Percentiles rank a stretch among this genome's conserved stretches.
Evolutionary conservation across 2,329 filamentous ascomycete genomes (phyloP).

Genomic region (Tolypocladium guangdongense): DNA sequence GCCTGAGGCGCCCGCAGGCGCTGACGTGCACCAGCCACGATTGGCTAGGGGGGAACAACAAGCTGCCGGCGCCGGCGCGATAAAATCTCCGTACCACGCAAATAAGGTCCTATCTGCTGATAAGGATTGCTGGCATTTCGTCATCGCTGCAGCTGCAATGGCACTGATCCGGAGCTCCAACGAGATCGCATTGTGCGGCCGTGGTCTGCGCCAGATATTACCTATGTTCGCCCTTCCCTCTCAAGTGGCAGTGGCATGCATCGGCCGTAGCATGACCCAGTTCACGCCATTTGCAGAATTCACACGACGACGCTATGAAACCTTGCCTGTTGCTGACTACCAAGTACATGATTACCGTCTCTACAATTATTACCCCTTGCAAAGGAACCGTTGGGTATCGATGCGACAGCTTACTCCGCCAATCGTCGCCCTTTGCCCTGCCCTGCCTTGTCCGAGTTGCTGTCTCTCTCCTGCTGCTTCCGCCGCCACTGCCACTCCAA

Average conservation of each 20-base stretch:
- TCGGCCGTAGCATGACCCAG: background rate
- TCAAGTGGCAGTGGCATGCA: background rate
- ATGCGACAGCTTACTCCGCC: conserved; percentile 9
- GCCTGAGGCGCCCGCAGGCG: background rate
- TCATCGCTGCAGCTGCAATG: background rate
- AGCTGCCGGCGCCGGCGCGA: background rate
- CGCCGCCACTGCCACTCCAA: conserved; percentile 75
- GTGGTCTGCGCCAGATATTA: background rate
- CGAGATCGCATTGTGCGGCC: background rate
- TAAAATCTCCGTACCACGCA: background rate
- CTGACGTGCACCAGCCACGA: background rate
- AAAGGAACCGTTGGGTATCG: conserved; percentile 8
- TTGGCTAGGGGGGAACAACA: background rate
- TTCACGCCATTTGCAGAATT: background rate
- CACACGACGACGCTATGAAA: background rate
- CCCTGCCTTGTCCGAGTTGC: conserved; percentile 24
- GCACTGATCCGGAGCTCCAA: background rate
- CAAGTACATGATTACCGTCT: background rate
- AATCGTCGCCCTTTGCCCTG: conserved; percentile 13
- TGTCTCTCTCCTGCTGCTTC: conserved; percentile 45
- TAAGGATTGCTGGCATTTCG: background rate
- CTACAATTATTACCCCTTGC: background rate
- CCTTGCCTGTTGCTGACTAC: background rate
- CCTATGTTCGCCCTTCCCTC: background rate
- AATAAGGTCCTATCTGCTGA: background rate